These are phyloP conservation scores for Tolypocladium ovalisporum DNA, from an alignment of 2,329 filamentous ascomycete genomes.

Conservation along the genomic window DNA sequence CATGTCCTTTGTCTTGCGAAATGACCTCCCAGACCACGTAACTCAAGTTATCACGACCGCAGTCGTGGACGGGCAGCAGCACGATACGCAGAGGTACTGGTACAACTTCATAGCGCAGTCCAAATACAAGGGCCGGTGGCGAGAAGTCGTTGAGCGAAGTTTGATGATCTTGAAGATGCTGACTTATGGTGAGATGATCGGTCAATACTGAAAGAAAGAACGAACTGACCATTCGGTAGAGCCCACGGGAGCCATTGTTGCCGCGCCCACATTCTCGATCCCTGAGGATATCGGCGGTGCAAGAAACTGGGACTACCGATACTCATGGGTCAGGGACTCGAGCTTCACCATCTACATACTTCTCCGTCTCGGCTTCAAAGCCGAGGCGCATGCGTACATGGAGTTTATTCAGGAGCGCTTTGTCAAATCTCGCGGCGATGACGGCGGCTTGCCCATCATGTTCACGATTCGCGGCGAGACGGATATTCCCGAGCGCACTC, in stretches of 20 bases:
- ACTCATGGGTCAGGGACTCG: conserved; percentile 66
- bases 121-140: conserved; percentile 61
- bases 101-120: conserved; percentile 61
- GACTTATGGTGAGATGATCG: conserved; percentile 39
- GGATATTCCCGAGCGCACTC: conserved; percentile 59
- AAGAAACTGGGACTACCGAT: conserved; percentile 64
- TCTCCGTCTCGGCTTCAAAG: conserved; percentile 62
- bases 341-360: conserved; percentile 72
- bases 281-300: conserved; percentile 62
- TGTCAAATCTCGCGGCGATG: conserved; percentile 44
- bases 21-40: conserved; percentile 46
- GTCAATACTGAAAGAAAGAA: not conserved
- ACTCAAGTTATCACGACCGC: conserved; percentile 46
- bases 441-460: conserved; percentile 65
- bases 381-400: conserved; percentile 71
- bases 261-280: conserved; percentile 66
- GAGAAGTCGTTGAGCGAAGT: conserved; percentile 60
- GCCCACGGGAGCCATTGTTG: conserved; percentile 67
- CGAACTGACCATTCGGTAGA: conserved; percentile 26
- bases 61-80: conserved; percentile 51
- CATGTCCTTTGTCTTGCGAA: conserved; percentile 57
- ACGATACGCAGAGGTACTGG: conserved; percentile 63
- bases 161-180: conserved; percentile 66
- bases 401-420: conserved; percentile 66
- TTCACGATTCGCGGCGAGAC: conserved; percentile 68